Conservation (phyloP, 495 filamentous ascomycete species). For the Lasiosphaeria hispida region DNA sequence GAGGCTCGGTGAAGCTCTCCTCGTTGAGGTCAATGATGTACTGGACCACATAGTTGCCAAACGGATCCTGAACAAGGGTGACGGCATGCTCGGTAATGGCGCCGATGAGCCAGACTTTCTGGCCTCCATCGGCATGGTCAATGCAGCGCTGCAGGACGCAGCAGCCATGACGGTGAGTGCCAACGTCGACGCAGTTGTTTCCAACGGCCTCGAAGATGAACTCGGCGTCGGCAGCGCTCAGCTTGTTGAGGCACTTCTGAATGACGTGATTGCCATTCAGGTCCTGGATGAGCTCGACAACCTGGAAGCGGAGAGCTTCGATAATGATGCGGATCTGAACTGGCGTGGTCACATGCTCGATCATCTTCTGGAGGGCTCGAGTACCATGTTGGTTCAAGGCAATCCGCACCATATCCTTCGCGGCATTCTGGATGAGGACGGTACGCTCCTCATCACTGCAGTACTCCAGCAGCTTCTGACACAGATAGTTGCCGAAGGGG, state of each 20-base stretch:
- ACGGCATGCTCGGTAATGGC: slow-evolving; percentile 82
- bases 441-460: slow-evolving; percentile 93
- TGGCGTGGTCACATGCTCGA: slow-evolving; percentile 83
- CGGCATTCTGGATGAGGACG: slow-evolving; percentile 82
- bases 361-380: slow-evolving; percentile 97
- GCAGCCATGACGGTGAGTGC: slow-evolving; percentile 96
- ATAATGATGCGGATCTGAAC: slow-evolving; percentile 81
- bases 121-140: slow-evolving; percentile 86
- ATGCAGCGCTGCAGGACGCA: slow-evolving; percentile 98
- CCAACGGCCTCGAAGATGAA: slow-evolving; percentile 98
- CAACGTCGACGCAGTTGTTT: slow-evolving; percentile 78
- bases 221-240: slow-evolving; percentile 73
- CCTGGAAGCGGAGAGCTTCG: slow-evolving; percentile 67
- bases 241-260: slow-evolving; percentile 96
- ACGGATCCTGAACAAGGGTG: slow-evolving; percentile 88
- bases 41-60: slow-evolving; percentile 97
- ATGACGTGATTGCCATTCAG: slow-evolving; percentile 98
- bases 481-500: slow-evolving; percentile 97
- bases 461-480: slow-evolving; percentile 93
- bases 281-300: slow-evolving; percentile 92
- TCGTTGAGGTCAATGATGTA: slow-evolving; percentile 95
- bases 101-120: slow-evolving; percentile 81
- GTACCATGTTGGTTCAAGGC: slow-evolving; percentile 97
- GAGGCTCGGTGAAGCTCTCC: slow-evolving; percentile 73
- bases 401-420: slow-evolving; percentile 80